A percentile compares a stretch with the other conserved stretches of the same genome.
Conservation (phyloP, 2,329 filamentous ascomycete genomes). For the Paraphaeosphaeria minitans region DNA sequence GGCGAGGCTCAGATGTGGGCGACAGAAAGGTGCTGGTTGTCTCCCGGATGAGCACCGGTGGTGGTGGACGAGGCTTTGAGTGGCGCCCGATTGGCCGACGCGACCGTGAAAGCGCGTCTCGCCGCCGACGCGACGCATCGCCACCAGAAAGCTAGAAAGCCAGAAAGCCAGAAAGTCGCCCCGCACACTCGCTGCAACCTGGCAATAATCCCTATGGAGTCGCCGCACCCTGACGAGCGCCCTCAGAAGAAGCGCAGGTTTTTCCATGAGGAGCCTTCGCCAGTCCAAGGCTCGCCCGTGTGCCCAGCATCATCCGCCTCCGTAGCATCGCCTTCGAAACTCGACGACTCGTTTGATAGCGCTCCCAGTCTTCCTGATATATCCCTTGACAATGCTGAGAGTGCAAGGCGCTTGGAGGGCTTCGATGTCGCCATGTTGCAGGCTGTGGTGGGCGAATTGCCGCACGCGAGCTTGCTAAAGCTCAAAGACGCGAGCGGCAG, state of each 20-base stretch:
- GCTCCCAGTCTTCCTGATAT: conserved; percentile 7
- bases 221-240: conserved; percentile 55
- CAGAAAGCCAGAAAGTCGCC: too few relatives aligned
- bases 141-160: conserved; percentile 5
- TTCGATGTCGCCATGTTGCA: conserved; percentile 63
- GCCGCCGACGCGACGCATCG: conserved; percentile 29
- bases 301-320: conserved; percentile 35
- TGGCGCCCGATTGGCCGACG: conserved; percentile 25
- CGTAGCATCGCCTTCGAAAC: conserved; percentile 35
- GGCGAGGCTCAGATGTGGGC: conserved; percentile 3
- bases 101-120: conserved; percentile 40
- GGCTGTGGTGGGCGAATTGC: conserved; percentile 62
- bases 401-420: conserved; percentile 29
- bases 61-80: conserved; percentile 35
- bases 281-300: conserved; percentile 22
- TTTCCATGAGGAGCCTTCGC: conserved; percentile 60
- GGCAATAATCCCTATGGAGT: conserved; percentile 45
- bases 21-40: conserved; percentile 7
- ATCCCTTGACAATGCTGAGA: conserved; percentile 15
- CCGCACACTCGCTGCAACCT: conserved; percentile 12
- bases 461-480: conserved; percentile 51
- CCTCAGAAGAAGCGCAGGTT: conserved; percentile 68
- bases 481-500: conserved; percentile 58
- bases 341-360: conserved; percentile 16
- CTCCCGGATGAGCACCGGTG: too few relatives aligned